A percentile compares a stretch with the other conserved stretches of the same genome.
phyloP scores from a whole-genome alignment of 2,329 filamentous ascomycete species.

The Allantophomopsis cytisporea region DNA sequence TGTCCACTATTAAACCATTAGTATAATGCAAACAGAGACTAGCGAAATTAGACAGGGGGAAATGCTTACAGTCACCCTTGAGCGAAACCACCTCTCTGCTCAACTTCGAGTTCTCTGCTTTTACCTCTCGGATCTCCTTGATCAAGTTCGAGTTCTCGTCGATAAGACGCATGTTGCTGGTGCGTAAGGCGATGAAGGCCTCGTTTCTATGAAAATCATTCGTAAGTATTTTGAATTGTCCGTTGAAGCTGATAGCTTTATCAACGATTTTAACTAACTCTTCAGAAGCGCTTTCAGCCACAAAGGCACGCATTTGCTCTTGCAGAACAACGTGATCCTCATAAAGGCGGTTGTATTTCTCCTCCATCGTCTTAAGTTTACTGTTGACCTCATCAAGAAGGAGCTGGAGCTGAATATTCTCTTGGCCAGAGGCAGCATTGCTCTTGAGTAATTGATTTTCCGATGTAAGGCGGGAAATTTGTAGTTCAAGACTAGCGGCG shows the following conservation, averaged over 20 bases:
- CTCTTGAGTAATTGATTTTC: conserved; percentile 46
- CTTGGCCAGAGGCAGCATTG: conserved; percentile 36
- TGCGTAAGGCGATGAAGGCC: conserved; percentile 36
- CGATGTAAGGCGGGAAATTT: conserved; percentile 43
- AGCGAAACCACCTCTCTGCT: conserved; percentile 39
- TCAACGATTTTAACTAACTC: conserved; percentile 34
- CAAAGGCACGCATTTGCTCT: conserved; percentile 40
- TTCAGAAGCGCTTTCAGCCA: conserved; percentile 35
- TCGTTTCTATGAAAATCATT: conserved; percentile 33
- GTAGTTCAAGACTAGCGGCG: conserved; percentile 24
- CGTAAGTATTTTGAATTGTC: conserved; percentile 26
- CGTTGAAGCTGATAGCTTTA: conserved; percentile 16
- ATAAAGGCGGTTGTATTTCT: conserved; percentile 39
- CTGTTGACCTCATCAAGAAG: conserved; percentile 41
- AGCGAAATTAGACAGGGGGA: background rate
- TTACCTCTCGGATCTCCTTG: conserved; percentile 27
- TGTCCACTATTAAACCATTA: conserved; percentile 27
- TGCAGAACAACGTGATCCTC: conserved; percentile 43
- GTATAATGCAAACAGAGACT: background rate
- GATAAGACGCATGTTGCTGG: conserved; percentile 27
- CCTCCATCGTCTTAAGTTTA: conserved; percentile 35
- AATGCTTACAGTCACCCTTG: conserved; percentile 33
- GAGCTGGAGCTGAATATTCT: conserved; percentile 36
- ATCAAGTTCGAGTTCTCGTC: conserved; percentile 33
- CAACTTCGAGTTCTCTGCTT: conserved; percentile 32